Evolutionary conservation across 225 moss, liverwort and hornwort genomes (phyloP).

Genomic region (Ulota crispa): DNA sequence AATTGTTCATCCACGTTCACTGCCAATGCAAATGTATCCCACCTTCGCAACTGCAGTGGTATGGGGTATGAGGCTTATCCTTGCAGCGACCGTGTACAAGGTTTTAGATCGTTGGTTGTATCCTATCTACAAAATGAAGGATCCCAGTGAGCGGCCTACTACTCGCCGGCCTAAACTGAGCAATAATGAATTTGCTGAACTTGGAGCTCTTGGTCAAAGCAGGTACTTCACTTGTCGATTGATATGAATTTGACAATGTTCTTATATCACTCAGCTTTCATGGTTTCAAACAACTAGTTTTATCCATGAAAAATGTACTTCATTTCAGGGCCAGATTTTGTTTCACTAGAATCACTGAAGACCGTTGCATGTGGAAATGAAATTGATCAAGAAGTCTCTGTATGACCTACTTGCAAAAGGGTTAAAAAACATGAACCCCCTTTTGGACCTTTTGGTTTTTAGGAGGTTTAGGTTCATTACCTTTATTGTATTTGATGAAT

Average conservation of each 20-base stretch:
- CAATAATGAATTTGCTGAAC: conserved; percentile 65
- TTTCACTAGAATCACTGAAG: neutral
- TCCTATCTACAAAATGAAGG: conserved; percentile 85
- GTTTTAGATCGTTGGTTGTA: conserved; percentile 83
- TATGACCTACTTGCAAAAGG: neutral
- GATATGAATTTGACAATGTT: neutral
- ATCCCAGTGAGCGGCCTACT: conserved; percentile 71
- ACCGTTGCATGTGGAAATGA: neutral
- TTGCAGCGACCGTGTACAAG: conserved; percentile 65
- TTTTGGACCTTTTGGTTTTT: neutral
- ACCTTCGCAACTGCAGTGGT: conserved; percentile 87
- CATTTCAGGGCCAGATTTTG: neutral
- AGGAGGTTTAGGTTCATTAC: neutral
- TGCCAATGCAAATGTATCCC: conserved; percentile 78
- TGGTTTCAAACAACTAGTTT: neutral
- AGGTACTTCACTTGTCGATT: conserved; percentile 48
- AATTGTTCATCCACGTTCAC: conserved; percentile 72
- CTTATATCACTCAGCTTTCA: neutral
- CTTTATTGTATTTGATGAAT: neutral
- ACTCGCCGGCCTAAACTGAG: conserved; percentile 80
- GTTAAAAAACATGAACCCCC: neutral
- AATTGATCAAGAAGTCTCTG: neutral
- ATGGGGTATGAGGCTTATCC: conserved; percentile 91
- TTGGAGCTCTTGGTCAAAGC: conserved; percentile 97
- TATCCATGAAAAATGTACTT: neutral